Percentiles rank a stretch among this genome's conserved stretches.
Conservation (phyloP, 73 alveolate genomes). For the Paramecium octaurelia region DNA sequence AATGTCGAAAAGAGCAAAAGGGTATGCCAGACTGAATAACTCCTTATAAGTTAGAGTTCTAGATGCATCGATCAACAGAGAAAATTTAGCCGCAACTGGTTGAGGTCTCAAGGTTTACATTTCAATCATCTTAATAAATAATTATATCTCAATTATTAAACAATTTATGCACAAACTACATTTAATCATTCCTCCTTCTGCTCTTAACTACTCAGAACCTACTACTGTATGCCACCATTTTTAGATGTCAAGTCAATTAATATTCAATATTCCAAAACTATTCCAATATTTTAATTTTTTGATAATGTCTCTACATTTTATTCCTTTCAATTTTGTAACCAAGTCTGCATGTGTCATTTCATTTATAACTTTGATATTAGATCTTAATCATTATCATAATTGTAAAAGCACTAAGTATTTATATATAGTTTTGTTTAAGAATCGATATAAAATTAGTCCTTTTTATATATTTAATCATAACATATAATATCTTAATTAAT, state of each 20-base stretch:
- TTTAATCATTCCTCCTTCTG: neutral
- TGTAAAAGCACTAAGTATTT: too few species aligned
- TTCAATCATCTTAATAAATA: neutral
- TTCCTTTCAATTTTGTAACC: too few species aligned
- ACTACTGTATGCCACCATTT: neutral
- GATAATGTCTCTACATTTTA: too few species aligned
- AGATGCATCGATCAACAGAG: neutral
- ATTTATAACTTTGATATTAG: too few species aligned
- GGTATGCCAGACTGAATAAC: neutral
- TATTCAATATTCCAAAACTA: neutral
- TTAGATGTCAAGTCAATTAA: neutral
- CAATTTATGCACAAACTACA: conserved; percentile 19
- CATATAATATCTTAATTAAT: neutral
- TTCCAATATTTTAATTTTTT: too few species aligned
- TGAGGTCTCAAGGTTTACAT: neutral
- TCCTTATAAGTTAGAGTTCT: neutral
- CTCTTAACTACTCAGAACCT: neutral
- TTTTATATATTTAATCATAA: neutral
- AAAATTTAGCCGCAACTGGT: neutral
- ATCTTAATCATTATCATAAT: neutral
- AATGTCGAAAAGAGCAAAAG: neutral
- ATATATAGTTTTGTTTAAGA: too few species aligned
- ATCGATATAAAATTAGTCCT: too few species aligned
- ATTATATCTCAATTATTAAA: neutral
- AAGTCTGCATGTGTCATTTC: too few species aligned